Conservation (phyloP, 495 filamentous ascomycete species). For the Talaromyces wortmannii region DNA sequence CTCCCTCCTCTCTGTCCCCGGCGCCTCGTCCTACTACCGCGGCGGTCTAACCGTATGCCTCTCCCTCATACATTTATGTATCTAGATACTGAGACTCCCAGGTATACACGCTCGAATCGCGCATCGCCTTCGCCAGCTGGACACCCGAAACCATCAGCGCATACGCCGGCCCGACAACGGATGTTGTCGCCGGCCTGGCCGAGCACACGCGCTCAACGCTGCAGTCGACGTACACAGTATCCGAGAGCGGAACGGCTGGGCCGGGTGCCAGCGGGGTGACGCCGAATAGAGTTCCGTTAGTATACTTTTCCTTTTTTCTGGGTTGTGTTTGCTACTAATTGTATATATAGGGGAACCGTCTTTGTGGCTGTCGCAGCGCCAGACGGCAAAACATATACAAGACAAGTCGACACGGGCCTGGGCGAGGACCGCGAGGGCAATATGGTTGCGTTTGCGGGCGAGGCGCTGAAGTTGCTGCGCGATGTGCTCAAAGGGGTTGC, state of each 20-base stretch:
- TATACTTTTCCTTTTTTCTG: background rate
- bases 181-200: conserved; percentile 47
- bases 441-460: conserved; percentile 56
- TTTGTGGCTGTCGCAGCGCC: conserved; percentile 48
- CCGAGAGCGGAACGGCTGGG: conserved; percentile 57
- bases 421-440: conserved; percentile 46
- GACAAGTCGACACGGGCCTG: conserved; percentile 47
- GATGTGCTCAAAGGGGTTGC: conserved; percentile 47
- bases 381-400: conserved; percentile 32
- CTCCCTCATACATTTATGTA: background rate
- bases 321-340: background rate
- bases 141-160: conserved; percentile 37
- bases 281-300: conserved; percentile 49
- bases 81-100: conserved; percentile 9
- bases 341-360: conserved; percentile 43
- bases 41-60: conserved; percentile 48
- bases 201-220: conserved; percentile 45
- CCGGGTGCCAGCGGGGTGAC: conserved; percentile 47
- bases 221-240: conserved; percentile 46
- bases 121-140: conserved; percentile 55
- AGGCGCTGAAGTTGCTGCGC: conserved; percentile 45
- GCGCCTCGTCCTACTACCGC: conserved; percentile 49
- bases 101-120: conserved; percentile 56
- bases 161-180: conserved; percentile 52
- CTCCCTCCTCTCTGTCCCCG: conserved; percentile 45